Base-by-base conservation (phyloP, 2,329 filamentous ascomycete species). In the Exophiala bonariae region DNA sequence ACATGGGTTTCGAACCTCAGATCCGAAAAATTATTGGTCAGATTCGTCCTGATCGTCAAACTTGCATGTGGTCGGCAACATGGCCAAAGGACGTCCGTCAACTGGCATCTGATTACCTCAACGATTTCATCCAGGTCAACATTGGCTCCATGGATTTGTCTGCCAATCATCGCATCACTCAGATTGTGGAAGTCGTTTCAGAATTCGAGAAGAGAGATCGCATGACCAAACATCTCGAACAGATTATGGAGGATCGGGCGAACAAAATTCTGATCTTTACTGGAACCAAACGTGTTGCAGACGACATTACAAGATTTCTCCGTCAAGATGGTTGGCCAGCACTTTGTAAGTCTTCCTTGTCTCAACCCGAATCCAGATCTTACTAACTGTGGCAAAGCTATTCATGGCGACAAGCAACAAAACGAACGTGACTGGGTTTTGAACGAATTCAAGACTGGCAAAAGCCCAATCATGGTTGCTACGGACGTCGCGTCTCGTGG, bases 1-100 rank as follows among this genome's bases (percentile, higher is more conserved):
- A 99, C 76, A 99, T 99, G 93, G 93, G 93, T 83, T 97, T 99
- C 75, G 93, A 99, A 76, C 93, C 93, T 59, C 93, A 97, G 72
- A 97, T 99, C 64, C 89, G 93, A 77, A 97, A 97, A 79, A 97
- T 99, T 59, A 91, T 99, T 61, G 81, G 87, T 56, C 93, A 99
- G 76, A 97, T 97, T 72, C 89, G 93, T 61, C 93, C 93, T 44
- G 93, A 99, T 69, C 86, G 93, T 80, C 93, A 99, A 73, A 99
- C 93, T 55, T 93, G 93, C 78, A 96, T 99, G 90, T 99, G 92
- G 89, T 99, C 93, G 52, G 93, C 93, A 61, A 99, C 93, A 5
- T 99, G 93, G 91, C 93, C 93, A 64, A 96, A 96, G 81, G 92
- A 97, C 71, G 92, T 99, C 61, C 89, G 92, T 65, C 87, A 91